Base-by-base conservation (phyloP, 169 alveolate species). In the Eimeria falciformis region DNA sequence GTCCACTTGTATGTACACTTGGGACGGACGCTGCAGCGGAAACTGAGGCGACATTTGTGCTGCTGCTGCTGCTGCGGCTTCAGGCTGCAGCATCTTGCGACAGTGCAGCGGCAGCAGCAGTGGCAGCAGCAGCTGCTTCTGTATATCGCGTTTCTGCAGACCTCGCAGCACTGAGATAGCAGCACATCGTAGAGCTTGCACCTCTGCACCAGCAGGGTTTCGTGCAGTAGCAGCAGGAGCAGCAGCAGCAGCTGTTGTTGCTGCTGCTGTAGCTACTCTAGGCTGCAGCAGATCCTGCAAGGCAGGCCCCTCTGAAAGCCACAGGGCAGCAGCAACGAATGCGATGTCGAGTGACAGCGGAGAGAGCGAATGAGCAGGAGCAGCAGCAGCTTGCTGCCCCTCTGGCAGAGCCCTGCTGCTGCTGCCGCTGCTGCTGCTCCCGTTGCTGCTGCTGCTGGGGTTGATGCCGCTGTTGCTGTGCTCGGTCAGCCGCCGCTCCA, bases 41-140 rank as follows among this genome's bases (percentile, higher is more conserved):
- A 71, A 71, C 37, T 21, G 25, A 29, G 82, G 82, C 5, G 12
- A 23, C n/a, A 33, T 17, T 56, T 71, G 6, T 37, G 56, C 82
- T 71, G 82, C 82, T 43, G 82, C 33, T 71, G 82, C 82, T 66
- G 78, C 78, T 69, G 50, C 53, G 9, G 55, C 23, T 37, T 37
- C 37, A 9, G 37, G 82, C 82, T 71, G 82, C 82, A 40, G 82
- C 82, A 71, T 4, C 82, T 40, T 71, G 82, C 82, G 33, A 56
- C 56, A 71, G 62, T 12, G 23, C 62, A 50, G 18, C 23, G 56
- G 40, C 56, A 43, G 82, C 82, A 47, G 82, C 82, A 71, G 82
- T 56, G 45, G 82, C 82, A 71, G 82, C 82, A 27, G 82, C 58
- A 33, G 82, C 82, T 71, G 58, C 82, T 33, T 53, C 82, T 71